phyloP scores from a whole-genome alignment of 2,329 filamentous ascomycete genomes.

The Leptographium flavum region DNA sequence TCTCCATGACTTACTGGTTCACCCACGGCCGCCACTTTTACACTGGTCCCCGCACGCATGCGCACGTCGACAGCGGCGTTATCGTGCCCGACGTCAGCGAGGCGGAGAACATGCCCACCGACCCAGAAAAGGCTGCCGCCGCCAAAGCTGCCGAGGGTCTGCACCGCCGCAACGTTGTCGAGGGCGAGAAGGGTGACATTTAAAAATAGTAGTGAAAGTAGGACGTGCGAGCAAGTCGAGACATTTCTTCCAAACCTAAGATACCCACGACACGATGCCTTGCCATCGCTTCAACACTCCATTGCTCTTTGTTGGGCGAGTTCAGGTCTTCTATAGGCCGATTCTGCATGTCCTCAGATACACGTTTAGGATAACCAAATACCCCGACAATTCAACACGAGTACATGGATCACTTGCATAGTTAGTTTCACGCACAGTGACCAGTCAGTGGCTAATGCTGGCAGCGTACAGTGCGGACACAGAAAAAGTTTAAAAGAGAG shows the following conservation, averaged over 20 bases:
- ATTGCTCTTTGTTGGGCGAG: background rate
- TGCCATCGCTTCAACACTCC: background rate
- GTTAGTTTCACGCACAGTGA: no score
- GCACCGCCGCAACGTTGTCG: conserved; percentile 4
- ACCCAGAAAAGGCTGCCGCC: conserved; percentile 6
- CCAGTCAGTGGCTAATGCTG: no score
- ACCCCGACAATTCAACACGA: no score
- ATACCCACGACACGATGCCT: background rate
- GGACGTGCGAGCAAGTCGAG: background rate
- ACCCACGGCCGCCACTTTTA: conserved; percentile 29
- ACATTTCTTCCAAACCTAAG: background rate
- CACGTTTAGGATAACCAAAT: no score
- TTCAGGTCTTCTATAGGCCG: no score
- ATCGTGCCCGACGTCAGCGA: conserved; percentile 11
- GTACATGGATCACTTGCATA: no score
- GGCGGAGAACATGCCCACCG: background rate
- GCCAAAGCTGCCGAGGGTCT: conserved; percentile 2
- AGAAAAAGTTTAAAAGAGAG: no score
- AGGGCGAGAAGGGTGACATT: background rate
- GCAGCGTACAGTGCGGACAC: no score
- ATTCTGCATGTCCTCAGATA: no score
- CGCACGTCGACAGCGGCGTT: conserved; percentile 14
- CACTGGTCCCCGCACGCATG: conserved; percentile 26
- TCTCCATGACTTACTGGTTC: conserved; percentile 31
- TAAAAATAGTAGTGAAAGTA: background rate